phyloP scores from a whole-genome alignment of 1,139 yeast genomes.

The Scheffersomyces quercinus region DNA sequence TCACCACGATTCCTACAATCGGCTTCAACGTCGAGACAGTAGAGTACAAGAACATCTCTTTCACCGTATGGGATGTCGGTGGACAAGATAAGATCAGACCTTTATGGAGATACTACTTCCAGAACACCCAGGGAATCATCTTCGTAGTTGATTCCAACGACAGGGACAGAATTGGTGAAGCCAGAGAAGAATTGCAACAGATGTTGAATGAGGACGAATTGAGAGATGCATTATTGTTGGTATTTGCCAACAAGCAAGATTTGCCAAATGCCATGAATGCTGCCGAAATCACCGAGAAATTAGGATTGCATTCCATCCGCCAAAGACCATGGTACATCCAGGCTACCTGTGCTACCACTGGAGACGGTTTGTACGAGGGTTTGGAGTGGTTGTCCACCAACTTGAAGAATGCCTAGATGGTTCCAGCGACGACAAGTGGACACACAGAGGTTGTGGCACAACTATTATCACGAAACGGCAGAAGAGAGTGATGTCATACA shows the following conservation, averaged over 20 bases:
- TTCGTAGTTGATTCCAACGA: conserved; percentile 45
- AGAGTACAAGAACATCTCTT: conserved; percentile 42
- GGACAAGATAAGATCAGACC: conserved; percentile 47
- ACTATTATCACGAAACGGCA: too few species aligned
- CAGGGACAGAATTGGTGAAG: conserved; percentile 47
- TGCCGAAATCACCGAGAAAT: conserved; percentile 45
- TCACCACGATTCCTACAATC: conserved; percentile 44
- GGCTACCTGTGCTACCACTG: conserved; percentile 45
- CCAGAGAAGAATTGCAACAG: conserved; percentile 46
- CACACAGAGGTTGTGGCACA: too few species aligned
- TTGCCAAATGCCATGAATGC: conserved; percentile 48
- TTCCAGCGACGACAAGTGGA: too few species aligned
- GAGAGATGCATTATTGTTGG: conserved; percentile 43
- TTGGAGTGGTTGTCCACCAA: conserved; percentile 40
- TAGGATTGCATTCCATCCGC: conserved; percentile 43
- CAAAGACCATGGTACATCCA: conserved; percentile 48
- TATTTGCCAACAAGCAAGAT: conserved; percentile 45
- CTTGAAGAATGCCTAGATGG: conserved; percentile 2
- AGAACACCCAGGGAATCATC: conserved; percentile 44
- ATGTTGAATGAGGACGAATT: conserved; percentile 47
- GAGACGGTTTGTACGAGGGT: conserved; percentile 46
- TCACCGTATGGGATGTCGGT: conserved; percentile 48
- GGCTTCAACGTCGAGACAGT: conserved; percentile 46
- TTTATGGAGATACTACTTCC: conserved; percentile 46
- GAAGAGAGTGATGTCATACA: too few species aligned